A percentile compares a stretch with the other conserved stretches of the same genome.
Conservation (phyloP, 2,329 filamentous ascomycete genomes). For the Trichoderma koningii region DNA sequence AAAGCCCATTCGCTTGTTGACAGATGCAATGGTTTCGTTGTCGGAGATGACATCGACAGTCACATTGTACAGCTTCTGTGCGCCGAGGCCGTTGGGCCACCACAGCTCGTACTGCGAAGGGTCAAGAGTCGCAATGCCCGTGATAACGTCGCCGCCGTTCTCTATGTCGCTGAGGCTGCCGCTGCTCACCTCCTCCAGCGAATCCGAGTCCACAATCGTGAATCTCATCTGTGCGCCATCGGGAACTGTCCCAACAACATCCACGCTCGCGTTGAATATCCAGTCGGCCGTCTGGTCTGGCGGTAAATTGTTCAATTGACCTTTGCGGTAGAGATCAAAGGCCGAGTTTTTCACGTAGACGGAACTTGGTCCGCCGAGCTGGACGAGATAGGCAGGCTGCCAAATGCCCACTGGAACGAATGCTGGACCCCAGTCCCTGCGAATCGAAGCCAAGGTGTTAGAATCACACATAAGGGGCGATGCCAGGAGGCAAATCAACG, state of each 20-base stretch:
- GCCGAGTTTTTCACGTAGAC: constrained; percentile 15
- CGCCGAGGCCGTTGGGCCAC: constrained; percentile 13
- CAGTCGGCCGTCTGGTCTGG: constrained; percentile 11
- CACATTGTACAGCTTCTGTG: constrained; percentile 10
- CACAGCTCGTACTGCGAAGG: constrained; percentile 12
- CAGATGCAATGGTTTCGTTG: not conserved
- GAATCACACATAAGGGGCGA: too few species aligned
- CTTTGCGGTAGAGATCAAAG: constrained; percentile 10
- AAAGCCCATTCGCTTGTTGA: constrained; percentile 13
- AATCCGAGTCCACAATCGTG: constrained; percentile 2
- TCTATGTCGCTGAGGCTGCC: not conserved
- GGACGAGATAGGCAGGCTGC: constrained; percentile 13
- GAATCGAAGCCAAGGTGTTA: not conserved
- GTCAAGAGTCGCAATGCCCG: not conserved
- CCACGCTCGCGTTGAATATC: constrained; percentile 12
- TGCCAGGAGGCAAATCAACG: not conserved
- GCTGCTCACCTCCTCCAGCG: not conserved
- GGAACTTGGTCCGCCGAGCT: not conserved
- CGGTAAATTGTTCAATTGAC: constrained; percentile 12
- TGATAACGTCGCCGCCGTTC: constrained; percentile 4
- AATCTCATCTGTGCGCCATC: not conserved
- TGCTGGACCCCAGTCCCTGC: constrained; percentile 13
- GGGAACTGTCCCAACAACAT: constrained; percentile 3
- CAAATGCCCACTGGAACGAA: constrained; percentile 15
- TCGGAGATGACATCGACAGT: not conserved